Evolutionary conservation across 164 flowering plant genomes (phyloP).

Genomic region (Kingdonia uniflora): DNA sequence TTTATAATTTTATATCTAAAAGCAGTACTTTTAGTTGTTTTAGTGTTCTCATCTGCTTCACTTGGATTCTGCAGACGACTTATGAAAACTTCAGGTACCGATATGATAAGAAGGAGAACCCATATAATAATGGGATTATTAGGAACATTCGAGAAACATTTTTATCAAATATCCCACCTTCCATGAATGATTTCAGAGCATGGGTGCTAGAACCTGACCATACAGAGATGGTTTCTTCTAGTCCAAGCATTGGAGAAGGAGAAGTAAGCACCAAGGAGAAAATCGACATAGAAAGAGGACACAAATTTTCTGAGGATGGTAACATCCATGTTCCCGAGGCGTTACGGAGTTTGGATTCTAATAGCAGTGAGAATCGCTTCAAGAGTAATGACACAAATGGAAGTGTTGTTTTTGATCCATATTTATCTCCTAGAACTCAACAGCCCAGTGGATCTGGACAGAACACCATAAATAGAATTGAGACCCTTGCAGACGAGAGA

Average conservation of each 20-base stretch:
- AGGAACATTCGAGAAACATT: slow-evolving; percentile 43
- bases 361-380: slow-evolving; percentile 26
- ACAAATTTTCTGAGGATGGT: slow-evolving; percentile 18
- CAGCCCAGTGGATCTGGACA: slow-evolving; percentile 10
- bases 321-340: slow-evolving; percentile 18
- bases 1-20: too few relatives aligned
- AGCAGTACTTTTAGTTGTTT: background rate
- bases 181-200: slow-evolving; percentile 49
- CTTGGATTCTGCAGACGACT: slow-evolving; percentile 50
- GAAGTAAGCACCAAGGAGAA: slow-evolving; percentile 39
- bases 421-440: slow-evolving; percentile 13
- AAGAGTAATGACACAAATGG: slow-evolving; percentile 30
- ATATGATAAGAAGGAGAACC: slow-evolving; percentile 88
- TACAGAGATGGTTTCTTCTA: slow-evolving; percentile 9
- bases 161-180: slow-evolving; percentile 51
- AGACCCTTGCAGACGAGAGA: background rate
- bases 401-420: background rate
- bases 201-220: slow-evolving; percentile 35
- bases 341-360: slow-evolving; percentile 36
- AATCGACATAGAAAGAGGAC: slow-evolving; percentile 60
- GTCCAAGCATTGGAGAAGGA: slow-evolving; percentile 15
- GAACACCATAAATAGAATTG: slow-evolving; percentile 5
- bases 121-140: slow-evolving; percentile 44
- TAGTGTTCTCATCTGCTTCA: slow-evolving; percentile 2
- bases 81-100: slow-evolving; percentile 89